Percentiles rank a stretch among this genome's conserved stretches.
Conservation (phyloP, 768 basidiomycete genomes). For the Tricholoma furcatifolium region DNA sequence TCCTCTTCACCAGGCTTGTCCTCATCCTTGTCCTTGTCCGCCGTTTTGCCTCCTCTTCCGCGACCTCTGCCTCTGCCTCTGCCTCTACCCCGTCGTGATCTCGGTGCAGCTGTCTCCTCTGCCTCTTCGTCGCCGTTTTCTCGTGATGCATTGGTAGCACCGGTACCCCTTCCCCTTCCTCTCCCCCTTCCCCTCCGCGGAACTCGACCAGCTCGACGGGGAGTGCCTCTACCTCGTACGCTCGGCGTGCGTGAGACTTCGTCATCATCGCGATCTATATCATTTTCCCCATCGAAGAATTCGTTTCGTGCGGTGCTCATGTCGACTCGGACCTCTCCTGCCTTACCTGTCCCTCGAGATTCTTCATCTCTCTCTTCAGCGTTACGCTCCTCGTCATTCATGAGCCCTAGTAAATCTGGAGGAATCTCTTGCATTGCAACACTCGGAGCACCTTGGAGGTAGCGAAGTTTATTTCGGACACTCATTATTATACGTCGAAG, state of each 20-base stretch:
- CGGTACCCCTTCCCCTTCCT: constrained; percentile 33
- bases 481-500: constrained; percentile 86
- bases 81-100: constrained; percentile 31
- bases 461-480: constrained; percentile 85
- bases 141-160: constrained; percentile 20
- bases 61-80: constrained; percentile 31
- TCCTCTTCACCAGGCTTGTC: constrained; percentile 17
- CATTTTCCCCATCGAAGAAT: constrained; percentile 71
- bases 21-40: constrained; percentile 28
- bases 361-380: constrained; percentile 49
- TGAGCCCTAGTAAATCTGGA: constrained; percentile 78
- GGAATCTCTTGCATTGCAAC: constrained; percentile 97
- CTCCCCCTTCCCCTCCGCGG: constrained; percentile 16
- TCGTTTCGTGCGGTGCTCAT: constrained; percentile 59
- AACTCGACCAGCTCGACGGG: constrained; percentile 7
- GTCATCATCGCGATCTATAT: constrained; percentile 53
- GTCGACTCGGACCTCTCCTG: constrained; percentile 57
- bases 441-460: constrained; percentile 94
- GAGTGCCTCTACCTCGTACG: neutral
- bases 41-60: constrained; percentile 27
- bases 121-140: constrained; percentile 39
- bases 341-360: constrained; percentile 42
- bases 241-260: constrained; percentile 2
- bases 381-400: constrained; percentile 46
- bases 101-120: constrained; percentile 28